Percentiles rank a stretch among this genome's conserved stretches.
Conservation (phyloP, 257 asterid species). For the Solanum bukasovii region DNA sequence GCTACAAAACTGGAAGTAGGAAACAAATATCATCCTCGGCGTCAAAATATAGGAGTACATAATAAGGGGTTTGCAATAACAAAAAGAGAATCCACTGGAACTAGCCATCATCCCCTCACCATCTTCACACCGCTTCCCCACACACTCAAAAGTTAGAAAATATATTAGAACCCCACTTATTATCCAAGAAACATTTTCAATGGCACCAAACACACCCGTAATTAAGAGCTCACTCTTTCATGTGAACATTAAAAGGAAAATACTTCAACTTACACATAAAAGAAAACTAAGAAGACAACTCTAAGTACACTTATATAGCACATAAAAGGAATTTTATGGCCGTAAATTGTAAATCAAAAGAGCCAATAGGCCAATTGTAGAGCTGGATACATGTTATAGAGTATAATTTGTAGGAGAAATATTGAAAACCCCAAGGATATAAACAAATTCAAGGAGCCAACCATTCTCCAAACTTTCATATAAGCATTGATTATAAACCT, state of each 20-base stretch:
- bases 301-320: not conserved
- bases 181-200: not conserved
- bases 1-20: not conserved
- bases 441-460: constrained; percentile 15
- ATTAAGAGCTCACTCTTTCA: too few relatives aligned
- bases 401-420: constrained; percentile 18
- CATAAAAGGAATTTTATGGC: too few relatives aligned
- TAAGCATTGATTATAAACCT: constrained; percentile 23
- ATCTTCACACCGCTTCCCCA: not conserved
- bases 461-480: constrained; percentile 21
- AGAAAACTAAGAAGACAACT: not conserved
- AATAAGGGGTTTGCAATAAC: not conserved
- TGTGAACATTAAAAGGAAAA: not conserved
- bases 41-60: not conserved
- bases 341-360: too few relatives aligned
- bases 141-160: not conserved
- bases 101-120: not conserved
- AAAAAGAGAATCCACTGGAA: not conserved
- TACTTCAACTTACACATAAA: not conserved
- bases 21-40: not conserved
- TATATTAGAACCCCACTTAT: not conserved
- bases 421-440: constrained; percentile 39
- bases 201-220: not conserved
- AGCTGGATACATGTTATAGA: not conserved
- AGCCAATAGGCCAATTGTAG: too few relatives aligned